These are phyloP conservation scores for Neurospora tetrasperma DNA, from an alignment of 495 filamentous ascomycete genomes.

Conservation along the genomic window DNA sequence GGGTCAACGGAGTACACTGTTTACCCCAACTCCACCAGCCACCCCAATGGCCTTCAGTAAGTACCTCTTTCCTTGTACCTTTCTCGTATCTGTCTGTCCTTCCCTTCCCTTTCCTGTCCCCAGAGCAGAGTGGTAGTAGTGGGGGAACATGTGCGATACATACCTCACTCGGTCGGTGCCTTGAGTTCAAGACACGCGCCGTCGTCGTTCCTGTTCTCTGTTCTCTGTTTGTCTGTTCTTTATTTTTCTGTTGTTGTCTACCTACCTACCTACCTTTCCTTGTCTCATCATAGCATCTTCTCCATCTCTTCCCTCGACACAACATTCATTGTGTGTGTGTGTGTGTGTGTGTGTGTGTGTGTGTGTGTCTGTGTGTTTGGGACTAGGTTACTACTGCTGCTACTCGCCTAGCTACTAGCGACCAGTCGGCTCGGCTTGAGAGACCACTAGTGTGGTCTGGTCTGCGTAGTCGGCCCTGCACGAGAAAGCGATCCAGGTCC, in stretches of 20 bases:
- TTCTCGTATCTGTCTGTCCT: conserved; percentile 23
- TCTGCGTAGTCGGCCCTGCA: background rate
- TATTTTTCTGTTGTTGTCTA: background rate
- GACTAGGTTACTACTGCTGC: background rate
- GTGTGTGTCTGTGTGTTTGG: background rate
- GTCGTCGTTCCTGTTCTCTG: background rate
- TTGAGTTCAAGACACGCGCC: conserved; percentile 7
- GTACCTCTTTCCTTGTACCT: conserved; percentile 38
- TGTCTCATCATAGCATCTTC: background rate
- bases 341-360: background rate
- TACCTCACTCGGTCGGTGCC: background rate
- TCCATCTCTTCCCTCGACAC: background rate
- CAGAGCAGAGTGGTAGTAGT: background rate
- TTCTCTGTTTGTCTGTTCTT: conserved; percentile 9
- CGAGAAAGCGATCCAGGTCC: background rate
- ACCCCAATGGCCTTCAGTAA: conserved; percentile 41
- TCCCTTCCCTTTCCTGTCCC: background rate
- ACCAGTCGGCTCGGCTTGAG: background rate
- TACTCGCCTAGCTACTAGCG: background rate
- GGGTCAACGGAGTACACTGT: conserved; percentile 27
- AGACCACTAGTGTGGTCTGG: background rate
- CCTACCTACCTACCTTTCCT: background rate
- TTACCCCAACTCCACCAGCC: conserved; percentile 38
- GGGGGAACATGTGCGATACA: background rate
- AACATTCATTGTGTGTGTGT: background rate